phyloP scores from a whole-genome alignment of 306 rosid species.

The Astragalus glycyphyllos region DNA sequence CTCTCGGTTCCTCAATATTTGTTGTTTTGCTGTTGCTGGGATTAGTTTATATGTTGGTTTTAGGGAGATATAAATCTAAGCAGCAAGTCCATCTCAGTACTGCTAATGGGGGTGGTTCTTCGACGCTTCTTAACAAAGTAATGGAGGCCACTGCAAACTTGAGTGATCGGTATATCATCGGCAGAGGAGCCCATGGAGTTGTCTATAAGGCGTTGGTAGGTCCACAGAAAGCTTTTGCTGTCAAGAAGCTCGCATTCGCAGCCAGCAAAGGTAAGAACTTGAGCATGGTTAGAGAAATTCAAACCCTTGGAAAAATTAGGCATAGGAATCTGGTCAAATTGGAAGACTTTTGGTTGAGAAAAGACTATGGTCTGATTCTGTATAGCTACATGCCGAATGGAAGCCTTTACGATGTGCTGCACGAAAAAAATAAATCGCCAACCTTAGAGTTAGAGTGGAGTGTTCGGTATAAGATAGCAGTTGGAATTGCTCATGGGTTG shows the following conservation, averaged over 20 bases:
- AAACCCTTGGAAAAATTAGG: slow-evolving; percentile 65
- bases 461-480: slow-evolving; percentile 67
- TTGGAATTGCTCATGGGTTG: slow-evolving; percentile 80
- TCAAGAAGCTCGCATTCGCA: slow-evolving; percentile 66
- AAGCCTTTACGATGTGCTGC: slow-evolving; percentile 80
- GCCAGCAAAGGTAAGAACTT: slow-evolving; percentile 52
- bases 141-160: slow-evolving; percentile 73
- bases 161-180: slow-evolving; percentile 63
- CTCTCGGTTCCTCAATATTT: slow-evolving; percentile 61
- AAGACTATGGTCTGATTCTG: slow-evolving; percentile 70
- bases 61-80: slow-evolving; percentile 39
- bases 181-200: slow-evolving; percentile 91
- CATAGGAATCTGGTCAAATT: slow-evolving; percentile 79
- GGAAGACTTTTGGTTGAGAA: slow-evolving; percentile 67
- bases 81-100: slow-evolving; percentile 41
- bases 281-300: slow-evolving; percentile 75
- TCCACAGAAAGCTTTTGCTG: slow-evolving; percentile 60
- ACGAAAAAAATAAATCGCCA: slow-evolving; percentile 58
- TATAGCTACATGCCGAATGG: slow-evolving; percentile 84
- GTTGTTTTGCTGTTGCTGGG: slow-evolving; percentile 50
- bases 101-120: slow-evolving; percentile 53
- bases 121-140: slow-evolving; percentile 57
- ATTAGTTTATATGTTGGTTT: slow-evolving; percentile 44
- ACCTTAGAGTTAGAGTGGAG: slow-evolving; percentile 60
- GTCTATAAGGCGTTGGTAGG: slow-evolving; percentile 70